phyloP scores from a whole-genome alignment of 257 asterid species.

The Fraxinus anomala region DNA sequence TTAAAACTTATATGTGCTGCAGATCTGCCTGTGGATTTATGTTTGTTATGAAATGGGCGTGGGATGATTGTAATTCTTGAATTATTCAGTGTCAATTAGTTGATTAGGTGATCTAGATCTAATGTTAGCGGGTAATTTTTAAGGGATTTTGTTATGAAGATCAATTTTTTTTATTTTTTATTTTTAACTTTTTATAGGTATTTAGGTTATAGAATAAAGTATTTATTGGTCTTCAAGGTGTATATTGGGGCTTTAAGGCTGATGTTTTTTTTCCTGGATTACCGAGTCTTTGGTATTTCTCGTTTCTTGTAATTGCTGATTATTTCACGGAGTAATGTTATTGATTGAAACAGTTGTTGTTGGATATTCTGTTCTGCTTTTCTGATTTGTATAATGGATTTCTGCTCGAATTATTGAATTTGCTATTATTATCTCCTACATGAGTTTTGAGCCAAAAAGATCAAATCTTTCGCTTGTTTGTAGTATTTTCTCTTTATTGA shows the following conservation, averaged over 20 bases:
- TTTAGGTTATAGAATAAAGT: neutral
- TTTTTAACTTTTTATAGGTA: neutral
- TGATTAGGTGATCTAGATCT: neutral
- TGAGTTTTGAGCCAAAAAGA: neutral
- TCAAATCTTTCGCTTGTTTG: neutral
- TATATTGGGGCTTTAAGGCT: neutral
- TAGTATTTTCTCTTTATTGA: neutral
- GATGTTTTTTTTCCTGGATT: neutral
- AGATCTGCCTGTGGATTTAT: neutral
- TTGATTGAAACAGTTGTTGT: neutral
- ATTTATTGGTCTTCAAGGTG: neutral
- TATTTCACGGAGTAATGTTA: neutral
- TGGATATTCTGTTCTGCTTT: neutral
- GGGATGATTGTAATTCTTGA: constrained; percentile 1
- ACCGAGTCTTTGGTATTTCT: neutral
- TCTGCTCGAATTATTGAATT: neutral
- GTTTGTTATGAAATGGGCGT: neutral
- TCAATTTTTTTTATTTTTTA: neutral
- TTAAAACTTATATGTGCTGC: neutral
- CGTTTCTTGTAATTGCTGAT: neutral
- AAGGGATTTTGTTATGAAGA: neutral
- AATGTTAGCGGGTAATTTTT: neutral
- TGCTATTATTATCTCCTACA: neutral
- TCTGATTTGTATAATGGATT: neutral
- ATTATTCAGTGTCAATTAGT: neutral